Conservation (phyloP, 257 asterid species). For the Solanum pimpinellifolium region DNA sequence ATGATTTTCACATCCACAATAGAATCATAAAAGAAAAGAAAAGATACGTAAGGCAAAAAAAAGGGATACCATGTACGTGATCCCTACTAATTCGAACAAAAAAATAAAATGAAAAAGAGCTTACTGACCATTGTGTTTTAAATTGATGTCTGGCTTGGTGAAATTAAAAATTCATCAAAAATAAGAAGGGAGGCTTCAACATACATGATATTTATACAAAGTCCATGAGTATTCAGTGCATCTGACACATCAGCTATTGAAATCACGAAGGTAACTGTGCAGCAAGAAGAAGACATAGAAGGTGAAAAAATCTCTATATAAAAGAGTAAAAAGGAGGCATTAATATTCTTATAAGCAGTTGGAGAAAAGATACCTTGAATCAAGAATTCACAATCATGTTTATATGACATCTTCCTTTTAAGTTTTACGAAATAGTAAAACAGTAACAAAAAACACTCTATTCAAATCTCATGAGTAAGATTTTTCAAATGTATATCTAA, state of each 20-base stretch:
- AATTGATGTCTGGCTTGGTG: no score
- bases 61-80: not conserved
- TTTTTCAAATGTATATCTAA: no score
- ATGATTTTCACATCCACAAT: conserved; percentile 10
- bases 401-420: not conserved
- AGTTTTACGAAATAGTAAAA: no score
- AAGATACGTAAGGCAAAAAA: not conserved
- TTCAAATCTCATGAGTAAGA: no score
- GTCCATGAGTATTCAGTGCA: conserved; percentile 33
- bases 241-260: conserved; percentile 24
- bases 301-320: not conserved
- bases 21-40: not conserved
- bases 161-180: conserved; percentile 10
- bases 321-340: no score
- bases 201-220: conserved; percentile 37
- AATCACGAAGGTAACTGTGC: conserved; percentile 39
- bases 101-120: not conserved
- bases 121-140: conserved; percentile 13
- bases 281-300: not conserved
- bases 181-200: conserved; percentile 41
- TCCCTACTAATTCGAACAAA: no score
- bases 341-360: no score
- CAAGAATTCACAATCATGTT: no score
- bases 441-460: no score
- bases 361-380: no score